Percentiles rank a stretch among this genome's conserved stretches.
Conservation (phyloP, 768 basidiomycete genomes). For the Lentinula guzmanii region DNA sequence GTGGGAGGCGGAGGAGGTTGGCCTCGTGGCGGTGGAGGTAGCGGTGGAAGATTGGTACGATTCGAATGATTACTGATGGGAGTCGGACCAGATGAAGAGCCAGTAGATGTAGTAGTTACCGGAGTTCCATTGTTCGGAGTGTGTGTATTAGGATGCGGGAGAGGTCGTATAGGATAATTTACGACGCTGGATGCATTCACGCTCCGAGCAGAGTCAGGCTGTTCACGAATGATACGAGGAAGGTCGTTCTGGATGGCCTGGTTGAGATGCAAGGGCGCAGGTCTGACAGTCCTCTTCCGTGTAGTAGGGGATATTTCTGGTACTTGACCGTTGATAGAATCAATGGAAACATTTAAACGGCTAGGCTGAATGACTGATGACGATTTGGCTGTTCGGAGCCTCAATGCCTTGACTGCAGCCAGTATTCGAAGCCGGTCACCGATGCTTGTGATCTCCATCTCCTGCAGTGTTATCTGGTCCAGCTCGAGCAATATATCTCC, state of each 20-base stretch:
- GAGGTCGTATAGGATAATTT: constrained; percentile 33
- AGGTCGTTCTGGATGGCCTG: constrained; percentile 54
- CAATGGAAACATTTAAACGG: constrained; percentile 11
- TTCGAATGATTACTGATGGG: constrained; percentile 28
- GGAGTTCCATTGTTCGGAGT: constrained; percentile 13
- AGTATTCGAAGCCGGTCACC: constrained; percentile 89
- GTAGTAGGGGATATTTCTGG: constrained; percentile 18
- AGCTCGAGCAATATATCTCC: constrained; percentile 90
- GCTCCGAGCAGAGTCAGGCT: constrained; percentile 44
- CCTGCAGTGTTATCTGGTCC: constrained; percentile 80
- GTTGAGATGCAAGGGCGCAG: constrained; percentile 76
- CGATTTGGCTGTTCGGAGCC: constrained; percentile 42
- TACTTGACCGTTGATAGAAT: neutral
- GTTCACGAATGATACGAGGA: constrained; percentile 66
- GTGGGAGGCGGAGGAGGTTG: constrained; percentile 59
- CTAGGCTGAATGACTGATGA: constrained; percentile 9
- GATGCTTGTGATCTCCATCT: constrained; percentile 85
- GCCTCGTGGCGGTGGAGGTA: constrained; percentile 60
- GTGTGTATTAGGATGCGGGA: constrained; percentile 40
- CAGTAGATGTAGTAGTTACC: constrained; percentile 14
- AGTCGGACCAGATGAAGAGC: constrained; percentile 16
- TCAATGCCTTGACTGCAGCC: constrained; percentile 75
- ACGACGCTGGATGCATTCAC: constrained; percentile 26
- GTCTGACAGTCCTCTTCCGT: constrained; percentile 39
- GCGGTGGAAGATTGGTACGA: constrained; percentile 36